Conservation (phyloP, 2,329 filamentous ascomycete species). For the Fusarium papillatum region DNA sequence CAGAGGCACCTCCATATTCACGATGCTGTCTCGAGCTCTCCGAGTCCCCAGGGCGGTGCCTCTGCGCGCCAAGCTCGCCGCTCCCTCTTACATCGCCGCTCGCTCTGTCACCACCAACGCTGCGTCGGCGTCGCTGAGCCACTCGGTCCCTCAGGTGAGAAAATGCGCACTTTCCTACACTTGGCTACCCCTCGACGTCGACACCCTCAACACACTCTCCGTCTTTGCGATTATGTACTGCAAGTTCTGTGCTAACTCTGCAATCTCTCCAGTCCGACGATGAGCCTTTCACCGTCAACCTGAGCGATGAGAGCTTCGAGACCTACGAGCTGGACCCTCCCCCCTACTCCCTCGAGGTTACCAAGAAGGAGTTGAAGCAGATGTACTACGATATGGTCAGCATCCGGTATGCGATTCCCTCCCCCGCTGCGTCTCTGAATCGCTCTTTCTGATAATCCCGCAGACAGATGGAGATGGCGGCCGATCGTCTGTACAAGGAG, state of each 20-base stretch:
- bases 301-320: slow-evolving; percentile 99
- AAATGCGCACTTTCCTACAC: slow-evolving; percentile 43
- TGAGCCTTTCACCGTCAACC: slow-evolving; percentile 90
- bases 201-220: slow-evolving; percentile 1
- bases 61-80: slow-evolving; percentile 64
- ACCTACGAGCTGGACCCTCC: slow-evolving; percentile 99
- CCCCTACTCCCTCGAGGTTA: slow-evolving; percentile 90
- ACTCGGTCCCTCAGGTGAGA: slow-evolving; percentile 69
- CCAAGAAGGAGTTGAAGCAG: slow-evolving; percentile 98
- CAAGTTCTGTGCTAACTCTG: slow-evolving; percentile 30
- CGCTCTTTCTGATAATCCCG: slow-evolving; percentile 48
- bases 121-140: slow-evolving; percentile 90
- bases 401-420: slow-evolving; percentile 77
- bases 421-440: not conserved
- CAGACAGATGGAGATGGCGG: slow-evolving; percentile 99
- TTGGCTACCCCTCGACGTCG: slow-evolving; percentile 11
- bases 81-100: slow-evolving; percentile 63
- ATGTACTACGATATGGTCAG: slow-evolving; percentile 99
- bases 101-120: slow-evolving; percentile 95
- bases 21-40: slow-evolving; percentile 81
- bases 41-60: slow-evolving; percentile 72
- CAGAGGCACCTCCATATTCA: slow-evolving; percentile 49
- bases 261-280: slow-evolving; percentile 81
- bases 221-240: not conserved
- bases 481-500: slow-evolving; percentile 99